Conservation (phyloP, 768 basidiomycete genomes). For the Hericium coralloides region DNA sequence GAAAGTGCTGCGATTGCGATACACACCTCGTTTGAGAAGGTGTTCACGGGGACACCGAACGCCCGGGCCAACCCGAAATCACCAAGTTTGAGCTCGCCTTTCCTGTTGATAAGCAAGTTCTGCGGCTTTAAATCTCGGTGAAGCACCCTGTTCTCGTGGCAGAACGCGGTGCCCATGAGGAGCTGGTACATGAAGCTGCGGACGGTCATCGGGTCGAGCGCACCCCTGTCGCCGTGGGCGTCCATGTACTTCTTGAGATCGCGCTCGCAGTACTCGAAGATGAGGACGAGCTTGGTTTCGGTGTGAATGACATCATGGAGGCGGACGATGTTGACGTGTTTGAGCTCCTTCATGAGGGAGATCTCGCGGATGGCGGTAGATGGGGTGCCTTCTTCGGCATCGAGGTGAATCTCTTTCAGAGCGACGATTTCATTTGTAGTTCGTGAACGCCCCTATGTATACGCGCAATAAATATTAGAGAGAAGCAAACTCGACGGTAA, state of each 20-base stretch:
- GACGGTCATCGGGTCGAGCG: conserved; percentile 79
- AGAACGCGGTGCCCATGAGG: conserved; percentile 94
- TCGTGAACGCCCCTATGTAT: conserved; percentile 77
- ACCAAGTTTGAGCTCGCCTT: conserved; percentile 93
- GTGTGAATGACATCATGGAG: conserved; percentile 99
- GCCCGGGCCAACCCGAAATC: conserved; percentile 97
- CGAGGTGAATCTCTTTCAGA: conserved; percentile 97
- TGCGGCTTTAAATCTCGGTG: conserved; percentile 98
- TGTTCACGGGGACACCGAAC: conserved; percentile 98
- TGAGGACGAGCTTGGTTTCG: conserved; percentile 94
- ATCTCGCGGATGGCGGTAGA: conserved; percentile 99
- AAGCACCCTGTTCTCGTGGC: conserved; percentile 96
- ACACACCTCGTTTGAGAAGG: conserved; percentile 90
- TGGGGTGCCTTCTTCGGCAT: conserved; percentile 98
- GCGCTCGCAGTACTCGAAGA: conserved; percentile 98
- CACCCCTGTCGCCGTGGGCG: conserved; percentile 91
- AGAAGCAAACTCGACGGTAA: neutral
- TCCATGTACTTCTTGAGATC: conserved; percentile 99
- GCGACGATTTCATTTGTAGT: conserved; percentile 99
- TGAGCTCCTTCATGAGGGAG: conserved; percentile 98
- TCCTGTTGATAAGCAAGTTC: conserved; percentile 94
- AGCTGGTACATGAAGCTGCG: conserved; percentile 98
- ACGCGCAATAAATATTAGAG: neutral
- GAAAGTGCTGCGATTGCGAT: conserved; percentile 1
- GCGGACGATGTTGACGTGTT: conserved; percentile 97